A percentile compares a stretch with the other conserved stretches of the same genome.
Conservation (phyloP, 176 grass and related monocot genomes). For the Lolium multiflorum region DNA sequence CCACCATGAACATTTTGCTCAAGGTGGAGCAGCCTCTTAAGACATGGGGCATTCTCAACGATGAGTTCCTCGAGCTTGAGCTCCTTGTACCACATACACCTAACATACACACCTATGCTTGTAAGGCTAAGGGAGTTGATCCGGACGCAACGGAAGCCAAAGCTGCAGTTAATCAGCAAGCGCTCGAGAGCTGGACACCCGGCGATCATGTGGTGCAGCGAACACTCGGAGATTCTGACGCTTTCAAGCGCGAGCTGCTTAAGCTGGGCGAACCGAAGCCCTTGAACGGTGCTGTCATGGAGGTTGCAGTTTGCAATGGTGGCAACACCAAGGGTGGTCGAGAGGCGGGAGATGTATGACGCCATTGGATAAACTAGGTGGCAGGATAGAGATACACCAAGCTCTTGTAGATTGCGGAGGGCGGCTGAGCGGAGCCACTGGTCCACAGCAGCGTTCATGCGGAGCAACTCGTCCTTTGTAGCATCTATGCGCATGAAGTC, state of each 20-base stretch:
- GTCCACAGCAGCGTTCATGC: too few relatives aligned
- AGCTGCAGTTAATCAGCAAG: background rate
- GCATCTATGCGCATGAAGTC: background rate
- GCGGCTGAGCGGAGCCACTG: background rate
- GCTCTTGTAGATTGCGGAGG: background rate
- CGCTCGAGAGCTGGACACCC: background rate
- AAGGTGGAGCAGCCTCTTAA: background rate
- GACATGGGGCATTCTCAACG: background rate
- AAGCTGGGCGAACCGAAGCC: background rate
- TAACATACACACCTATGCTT: too few relatives aligned
- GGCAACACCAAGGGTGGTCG: background rate
- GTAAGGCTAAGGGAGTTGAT: slow-evolving; percentile 14
- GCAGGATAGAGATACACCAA: background rate
- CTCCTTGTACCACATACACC: too few relatives aligned
- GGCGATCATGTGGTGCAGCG: background rate
- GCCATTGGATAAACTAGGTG: background rate
- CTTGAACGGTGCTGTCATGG: background rate
- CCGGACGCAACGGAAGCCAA: background rate
- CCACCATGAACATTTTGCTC: background rate
- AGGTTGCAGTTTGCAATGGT: background rate
- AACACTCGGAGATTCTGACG: background rate
- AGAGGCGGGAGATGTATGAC: slow-evolving; percentile 27
- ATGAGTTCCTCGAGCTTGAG: background rate
- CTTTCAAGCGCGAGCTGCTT: background rate
- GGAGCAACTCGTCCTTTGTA: too few relatives aligned